Conservation (phyloP, 2,329 filamentous ascomycete species). For the Aspergillus phoenicis region DNA sequence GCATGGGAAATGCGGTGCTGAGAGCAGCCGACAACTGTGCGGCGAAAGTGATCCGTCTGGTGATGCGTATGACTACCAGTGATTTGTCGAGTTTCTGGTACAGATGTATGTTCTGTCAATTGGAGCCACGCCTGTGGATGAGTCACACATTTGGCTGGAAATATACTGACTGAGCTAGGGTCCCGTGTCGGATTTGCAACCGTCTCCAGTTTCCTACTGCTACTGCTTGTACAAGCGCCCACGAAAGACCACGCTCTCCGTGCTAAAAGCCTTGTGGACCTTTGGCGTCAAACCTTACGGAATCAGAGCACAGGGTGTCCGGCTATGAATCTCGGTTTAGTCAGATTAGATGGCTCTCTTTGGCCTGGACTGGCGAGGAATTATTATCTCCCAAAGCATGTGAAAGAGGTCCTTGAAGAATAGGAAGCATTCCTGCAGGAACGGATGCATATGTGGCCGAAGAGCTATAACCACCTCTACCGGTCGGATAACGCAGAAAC, state of each 20-base stretch:
- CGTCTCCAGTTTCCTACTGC: slow-evolving; percentile 37
- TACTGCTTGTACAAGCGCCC: slow-evolving; percentile 36
- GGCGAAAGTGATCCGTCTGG: slow-evolving; percentile 34
- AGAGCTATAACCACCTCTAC: no score
- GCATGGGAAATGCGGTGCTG: slow-evolving; percentile 31
- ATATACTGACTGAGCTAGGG: slow-evolving; percentile 25
- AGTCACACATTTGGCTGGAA: no score
- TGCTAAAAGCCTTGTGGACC: slow-evolving; percentile 32
- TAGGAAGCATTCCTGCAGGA: no score
- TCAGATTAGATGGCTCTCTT: slow-evolving; percentile 34
- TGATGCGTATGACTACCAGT: slow-evolving; percentile 28
- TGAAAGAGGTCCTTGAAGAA: slow-evolving; percentile 21
- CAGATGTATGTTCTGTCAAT: slow-evolving; percentile 31
- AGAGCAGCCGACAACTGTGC: slow-evolving; percentile 37
- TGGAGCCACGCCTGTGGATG: not conserved
- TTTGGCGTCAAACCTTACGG: slow-evolving; percentile 33
- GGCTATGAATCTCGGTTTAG: slow-evolving; percentile 34
- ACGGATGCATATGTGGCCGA: no score
- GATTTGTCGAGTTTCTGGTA: slow-evolving; percentile 38
- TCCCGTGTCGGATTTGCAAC: slow-evolving; percentile 38
- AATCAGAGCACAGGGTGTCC: slow-evolving; percentile 34
- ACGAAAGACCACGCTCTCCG: slow-evolving; percentile 29
- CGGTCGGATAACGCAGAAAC: no score
- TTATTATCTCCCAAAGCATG: slow-evolving; percentile 31
- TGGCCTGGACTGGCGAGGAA: slow-evolving; percentile 30